Evolutionary conservation across 495 filamentous ascomycete species (phyloP).

Genomic region (Neurospora hispaniola): DNA sequence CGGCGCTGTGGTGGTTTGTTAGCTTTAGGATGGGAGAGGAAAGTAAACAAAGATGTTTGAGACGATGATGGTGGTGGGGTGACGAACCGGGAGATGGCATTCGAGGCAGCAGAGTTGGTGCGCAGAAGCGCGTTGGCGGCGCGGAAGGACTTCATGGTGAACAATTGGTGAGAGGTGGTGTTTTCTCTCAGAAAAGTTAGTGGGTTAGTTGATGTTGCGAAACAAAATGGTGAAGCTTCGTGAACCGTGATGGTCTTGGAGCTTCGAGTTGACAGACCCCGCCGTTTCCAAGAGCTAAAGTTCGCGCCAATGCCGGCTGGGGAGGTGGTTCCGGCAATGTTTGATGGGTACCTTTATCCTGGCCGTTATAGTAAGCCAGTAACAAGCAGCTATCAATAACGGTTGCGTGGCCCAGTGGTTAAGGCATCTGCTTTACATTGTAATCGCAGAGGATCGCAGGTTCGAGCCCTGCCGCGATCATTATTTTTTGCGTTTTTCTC

Average conservation of each 20-base stretch:
- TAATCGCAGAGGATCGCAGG: slow-evolving; percentile 35
- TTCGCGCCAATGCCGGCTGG: background rate
- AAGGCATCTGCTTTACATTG: slow-evolving; percentile 32
- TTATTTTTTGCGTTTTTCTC: slow-evolving; percentile 1
- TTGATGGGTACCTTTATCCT: no score
- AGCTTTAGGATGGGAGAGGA: background rate
- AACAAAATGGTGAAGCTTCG: background rate
- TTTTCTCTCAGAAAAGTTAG: background rate
- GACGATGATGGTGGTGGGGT: background rate
- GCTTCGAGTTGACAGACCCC: background rate
- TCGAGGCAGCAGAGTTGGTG: slow-evolving; percentile 1
- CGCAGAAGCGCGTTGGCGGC: slow-evolving; percentile 15
- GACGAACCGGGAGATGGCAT: slow-evolving; percentile 4
- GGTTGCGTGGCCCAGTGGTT: slow-evolving; percentile 32
- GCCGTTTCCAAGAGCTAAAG: background rate
- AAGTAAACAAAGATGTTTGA: background rate
- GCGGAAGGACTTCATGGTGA: slow-evolving; percentile 14
- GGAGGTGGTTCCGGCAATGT: background rate
- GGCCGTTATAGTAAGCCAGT: no score
- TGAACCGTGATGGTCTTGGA: background rate
- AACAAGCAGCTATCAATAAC: no score
- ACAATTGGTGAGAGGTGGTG: background rate
- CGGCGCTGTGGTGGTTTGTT: background rate
- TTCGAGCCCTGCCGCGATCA: slow-evolving; percentile 42
- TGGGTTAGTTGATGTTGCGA: background rate